Evolutionary conservation across 2,329 filamentous ascomycete genomes (phyloP), one percentile per base, ranked within the genome.

Genomic region (Madurella mycetomatis): DNA sequence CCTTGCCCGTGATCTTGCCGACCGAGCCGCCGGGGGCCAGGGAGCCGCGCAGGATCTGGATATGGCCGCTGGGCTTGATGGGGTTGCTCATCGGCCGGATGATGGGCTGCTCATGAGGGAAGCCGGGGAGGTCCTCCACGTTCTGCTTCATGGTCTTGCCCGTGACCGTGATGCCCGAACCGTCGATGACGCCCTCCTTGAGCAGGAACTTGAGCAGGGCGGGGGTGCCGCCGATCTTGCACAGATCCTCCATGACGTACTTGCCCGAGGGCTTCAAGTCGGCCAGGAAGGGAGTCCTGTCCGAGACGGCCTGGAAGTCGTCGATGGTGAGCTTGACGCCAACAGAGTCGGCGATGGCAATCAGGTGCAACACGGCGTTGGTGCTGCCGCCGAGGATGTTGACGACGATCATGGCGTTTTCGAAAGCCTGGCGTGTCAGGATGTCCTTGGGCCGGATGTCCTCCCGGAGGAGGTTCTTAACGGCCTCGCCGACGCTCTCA

Each of bases 1-100:
- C 91, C 74, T 96, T 96, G 47, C 91, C 91, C 0, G 91, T 96
- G 70, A 96, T 96, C 73, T 96, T 96, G 58, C 90, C 91, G 11
- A 96, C 91, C 1, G 89, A 88, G 47, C 91, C 92, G 9, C 86
- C 87, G 2, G 91, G 92, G 0, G 92, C 90, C 39, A 96, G 82
- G 56, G 90, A 90, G 40, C 91, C 91, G 59, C 85, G 84, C 31
- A 96, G 79, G 62, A 96, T 95, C 76, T 95, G 89, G 60, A 96
- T 85, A 69, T 96, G 91, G 32, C 91, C 92, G 0, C 88, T 92
- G 0, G 80, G 65, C 73, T 96, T 96, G 77, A 96, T 92, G 13
- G 91, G 91, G 70, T 91, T 88, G 69, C 80, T 80, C 44, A 96
- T 74, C 3, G 87, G 84, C 5, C 87, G 86, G 70, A 96, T 94